Conservation (phyloP, 208 protist genomes). For the Crithidia thermophila region DNA sequence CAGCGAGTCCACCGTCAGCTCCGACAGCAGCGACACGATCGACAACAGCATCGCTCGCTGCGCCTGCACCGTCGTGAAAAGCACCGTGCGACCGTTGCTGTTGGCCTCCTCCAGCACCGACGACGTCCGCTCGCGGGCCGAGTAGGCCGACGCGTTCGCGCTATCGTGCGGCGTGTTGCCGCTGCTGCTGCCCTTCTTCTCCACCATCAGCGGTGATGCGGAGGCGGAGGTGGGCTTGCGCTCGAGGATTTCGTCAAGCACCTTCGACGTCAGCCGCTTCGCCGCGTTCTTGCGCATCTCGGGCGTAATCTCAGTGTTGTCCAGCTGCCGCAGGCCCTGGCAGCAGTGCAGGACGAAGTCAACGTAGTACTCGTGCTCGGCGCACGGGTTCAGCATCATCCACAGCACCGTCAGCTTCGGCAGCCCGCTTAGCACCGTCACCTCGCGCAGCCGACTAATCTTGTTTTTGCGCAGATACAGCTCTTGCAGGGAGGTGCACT, state of each 20-base stretch:
- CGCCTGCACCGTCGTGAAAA: conserved; percentile 54
- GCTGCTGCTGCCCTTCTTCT: conserved; percentile 19
- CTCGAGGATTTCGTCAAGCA: conserved; percentile 70
- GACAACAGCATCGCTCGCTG: conserved; percentile 84
- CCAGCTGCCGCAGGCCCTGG: conserved; percentile 82
- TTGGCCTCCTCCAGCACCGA: conserved; percentile 32
- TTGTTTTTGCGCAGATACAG: conserved; percentile 95
- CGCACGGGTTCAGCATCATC: conserved; percentile 94
- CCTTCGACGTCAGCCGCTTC: conserved; percentile 53
- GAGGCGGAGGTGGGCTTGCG: background rate
- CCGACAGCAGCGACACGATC: conserved; percentile 81
- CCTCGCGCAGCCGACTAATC: conserved; percentile 75
- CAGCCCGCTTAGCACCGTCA: conserved; percentile 71
- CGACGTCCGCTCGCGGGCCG: conserved; percentile 6
- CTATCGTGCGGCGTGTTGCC: conserved; percentile 14
- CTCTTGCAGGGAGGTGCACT: conserved; percentile 80
- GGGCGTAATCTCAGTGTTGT: conserved; percentile 78
- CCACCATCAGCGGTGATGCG: background rate
- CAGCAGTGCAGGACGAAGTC: conserved; percentile 87
- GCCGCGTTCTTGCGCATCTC: conserved; percentile 62
- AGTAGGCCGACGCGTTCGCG: conserved; percentile 6
- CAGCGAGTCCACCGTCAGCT: conserved; percentile 83
- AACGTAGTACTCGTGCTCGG: conserved; percentile 82
- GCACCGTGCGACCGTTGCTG: conserved; percentile 25
- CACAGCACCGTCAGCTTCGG: conserved; percentile 86